Conservation (phyloP, 2,329 filamentous ascomycete species). For the Alternaria sp. region DNA sequence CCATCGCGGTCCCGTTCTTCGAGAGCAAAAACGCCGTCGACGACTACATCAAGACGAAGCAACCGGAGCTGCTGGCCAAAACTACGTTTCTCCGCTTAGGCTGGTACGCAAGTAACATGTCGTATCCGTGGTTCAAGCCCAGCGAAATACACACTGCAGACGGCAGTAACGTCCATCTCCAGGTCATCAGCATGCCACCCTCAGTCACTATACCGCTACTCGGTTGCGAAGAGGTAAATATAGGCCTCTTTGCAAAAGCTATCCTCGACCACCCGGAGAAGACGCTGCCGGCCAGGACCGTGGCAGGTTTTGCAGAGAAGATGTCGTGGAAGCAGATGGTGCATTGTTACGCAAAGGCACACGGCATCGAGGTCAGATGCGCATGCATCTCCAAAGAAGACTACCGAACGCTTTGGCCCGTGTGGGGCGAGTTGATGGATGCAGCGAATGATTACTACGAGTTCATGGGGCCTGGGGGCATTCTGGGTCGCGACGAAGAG, state of each 20-base stretch:
- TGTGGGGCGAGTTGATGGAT: too few species aligned
- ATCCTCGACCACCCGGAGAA: neutral
- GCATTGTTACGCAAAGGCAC: neutral
- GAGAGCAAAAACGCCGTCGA: neutral
- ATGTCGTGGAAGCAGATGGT: neutral
- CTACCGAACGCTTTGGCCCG: too few species aligned
- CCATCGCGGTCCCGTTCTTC: neutral
- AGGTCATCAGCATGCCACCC: neutral
- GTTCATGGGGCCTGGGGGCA: too few species aligned
- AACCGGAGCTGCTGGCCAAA: neutral
- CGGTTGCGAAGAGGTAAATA: neutral
- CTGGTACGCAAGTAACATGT: neutral
- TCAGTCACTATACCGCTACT: neutral
- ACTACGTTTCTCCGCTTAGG: neutral
- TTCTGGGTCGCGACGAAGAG: too few species aligned
- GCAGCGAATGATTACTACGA: too few species aligned
- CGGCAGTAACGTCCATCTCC: neutral
- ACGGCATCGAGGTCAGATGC: too few species aligned
- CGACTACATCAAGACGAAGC: neutral
- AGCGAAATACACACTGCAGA: neutral
- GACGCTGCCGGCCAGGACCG: neutral
- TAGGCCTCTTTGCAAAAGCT: neutral
- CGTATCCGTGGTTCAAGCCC: neutral
- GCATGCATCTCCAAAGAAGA: too few species aligned
- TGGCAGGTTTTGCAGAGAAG: neutral